These are phyloP conservation scores for Claviceps fusiformis DNA, from an alignment of 2,329 filamentous ascomycete genomes.

Conservation along the genomic window DNA sequence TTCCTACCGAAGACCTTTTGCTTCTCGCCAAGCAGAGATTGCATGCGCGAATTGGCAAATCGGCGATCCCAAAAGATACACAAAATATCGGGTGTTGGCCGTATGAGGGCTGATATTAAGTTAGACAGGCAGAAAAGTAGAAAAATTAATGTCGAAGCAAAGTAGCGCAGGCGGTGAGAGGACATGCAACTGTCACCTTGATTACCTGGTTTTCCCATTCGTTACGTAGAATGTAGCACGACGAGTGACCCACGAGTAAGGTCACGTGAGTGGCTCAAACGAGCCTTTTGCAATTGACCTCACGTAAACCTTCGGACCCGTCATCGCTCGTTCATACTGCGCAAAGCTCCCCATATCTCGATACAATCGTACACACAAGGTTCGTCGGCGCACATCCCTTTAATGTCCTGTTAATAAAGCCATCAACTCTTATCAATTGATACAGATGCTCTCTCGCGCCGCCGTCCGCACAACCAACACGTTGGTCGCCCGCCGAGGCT, in stretches of 20 bases:
- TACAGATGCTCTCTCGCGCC: slow-evolving; percentile 72
- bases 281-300: slow-evolving; percentile 19
- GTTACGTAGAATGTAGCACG: no score
- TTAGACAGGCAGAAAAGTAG: slow-evolving; percentile 15
- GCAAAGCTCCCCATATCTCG: slow-evolving; percentile 13
- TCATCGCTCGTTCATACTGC: slow-evolving; percentile 12
- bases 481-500: slow-evolving; percentile 75
- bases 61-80: slow-evolving; percentile 1
- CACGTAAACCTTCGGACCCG: slow-evolving; percentile 16
- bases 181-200: neutral
- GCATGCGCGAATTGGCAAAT: slow-evolving; percentile 1
- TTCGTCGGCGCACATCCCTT: slow-evolving; percentile 5
- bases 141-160: slow-evolving; percentile 5
- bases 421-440: neutral
- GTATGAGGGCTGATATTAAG: neutral
- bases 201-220: no score
- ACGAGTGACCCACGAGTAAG: neutral
- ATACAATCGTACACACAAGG: slow-evolving; percentile 4
- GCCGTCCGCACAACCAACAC: slow-evolving; percentile 50
- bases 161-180: slow-evolving; percentile 13
- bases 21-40: neutral
- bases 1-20: neutral
- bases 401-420: no score
- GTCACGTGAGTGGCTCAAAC: slow-evolving; percentile 10
- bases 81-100: neutral